Conservation (phyloP, 108 stramenopile species). For the Cylindrotheca fusiformis region DNA sequence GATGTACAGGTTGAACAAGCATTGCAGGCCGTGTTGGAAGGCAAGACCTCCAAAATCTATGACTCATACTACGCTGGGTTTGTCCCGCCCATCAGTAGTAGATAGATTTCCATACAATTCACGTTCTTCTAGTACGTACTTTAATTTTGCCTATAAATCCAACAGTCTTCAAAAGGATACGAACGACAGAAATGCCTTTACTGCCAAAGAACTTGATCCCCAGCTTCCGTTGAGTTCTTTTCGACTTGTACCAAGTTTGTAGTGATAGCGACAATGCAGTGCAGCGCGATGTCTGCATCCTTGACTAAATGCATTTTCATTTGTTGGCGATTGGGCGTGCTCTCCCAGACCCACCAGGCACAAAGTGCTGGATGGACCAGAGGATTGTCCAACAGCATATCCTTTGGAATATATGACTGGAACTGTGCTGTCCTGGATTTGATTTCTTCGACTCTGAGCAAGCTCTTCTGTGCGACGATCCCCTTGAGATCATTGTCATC, state of each 20-base stretch:
- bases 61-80: slow-evolving; percentile 3
- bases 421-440: slow-evolving; percentile 18
- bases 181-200: neutral
- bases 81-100: neutral
- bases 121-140: too few species aligned
- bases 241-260: slow-evolving; percentile 24
- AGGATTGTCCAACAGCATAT: slow-evolving; percentile 1
- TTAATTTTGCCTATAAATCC: neutral
- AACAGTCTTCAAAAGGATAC: neutral
- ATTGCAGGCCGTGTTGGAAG: slow-evolving; percentile 2
- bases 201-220: neutral
- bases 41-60: slow-evolving; percentile 1
- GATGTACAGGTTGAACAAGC: neutral
- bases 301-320: slow-evolving; percentile 27
- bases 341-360: slow-evolving; percentile 28
- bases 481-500: slow-evolving; percentile 5
- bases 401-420: slow-evolving; percentile 17
- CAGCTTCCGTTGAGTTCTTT: neutral
- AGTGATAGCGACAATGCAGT: slow-evolving; percentile 14
- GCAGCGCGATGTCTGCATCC: slow-evolving; percentile 15
- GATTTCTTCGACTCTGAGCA: slow-evolving; percentile 22
- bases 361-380: slow-evolving; percentile 12
- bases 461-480: neutral
- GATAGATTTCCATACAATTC: too few species aligned
- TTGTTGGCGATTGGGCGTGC: slow-evolving; percentile 14